Evolutionary conservation across 257 asterid species (phyloP).

Genomic region (Nyctanthes arbortristis): DNA sequence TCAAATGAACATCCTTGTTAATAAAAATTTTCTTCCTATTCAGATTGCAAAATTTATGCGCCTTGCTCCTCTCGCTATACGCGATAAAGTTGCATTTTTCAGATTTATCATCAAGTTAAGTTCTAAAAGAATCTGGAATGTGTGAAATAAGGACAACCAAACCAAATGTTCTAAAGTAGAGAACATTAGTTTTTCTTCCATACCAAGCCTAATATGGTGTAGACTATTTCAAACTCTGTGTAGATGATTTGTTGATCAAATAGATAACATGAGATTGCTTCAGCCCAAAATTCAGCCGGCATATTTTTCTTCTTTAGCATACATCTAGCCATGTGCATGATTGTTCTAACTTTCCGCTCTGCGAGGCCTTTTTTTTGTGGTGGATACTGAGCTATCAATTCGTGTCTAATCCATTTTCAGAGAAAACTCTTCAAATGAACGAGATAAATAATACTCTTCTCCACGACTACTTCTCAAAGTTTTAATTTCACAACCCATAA

Average conservation of each 20-base stretch:
- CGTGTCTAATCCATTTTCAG: neutral
- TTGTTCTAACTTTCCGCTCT: neutral
- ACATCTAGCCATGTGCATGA: slow-evolving; percentile 5
- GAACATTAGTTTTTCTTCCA: slow-evolving; percentile 3
- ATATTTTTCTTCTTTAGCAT: slow-evolving; percentile 10
- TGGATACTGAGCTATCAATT: neutral
- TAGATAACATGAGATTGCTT: slow-evolving; percentile 13
- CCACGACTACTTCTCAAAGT: slow-evolving; percentile 1
- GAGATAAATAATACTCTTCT: no score
- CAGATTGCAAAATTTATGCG: neutral
- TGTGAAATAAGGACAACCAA: neutral
- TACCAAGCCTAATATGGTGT: slow-evolving; percentile 20
- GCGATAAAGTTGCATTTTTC: slow-evolving; percentile 14
- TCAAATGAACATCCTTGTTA: no score
- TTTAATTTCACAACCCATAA: neutral
- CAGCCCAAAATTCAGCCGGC: slow-evolving; percentile 4
- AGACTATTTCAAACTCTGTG: slow-evolving; percentile 2
- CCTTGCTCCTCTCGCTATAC: neutral
- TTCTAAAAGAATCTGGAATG: neutral
- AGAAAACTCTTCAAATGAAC: no score
- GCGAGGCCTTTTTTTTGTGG: neutral
- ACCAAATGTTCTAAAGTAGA: slow-evolving; percentile 13
- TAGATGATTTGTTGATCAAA: slow-evolving; percentile 18
- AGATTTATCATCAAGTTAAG: slow-evolving; percentile 19
- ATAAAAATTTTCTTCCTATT: neutral